Conservation (phyloP, 805 yeast genomes). For the Metschnikowia bowlesiae region DNA sequence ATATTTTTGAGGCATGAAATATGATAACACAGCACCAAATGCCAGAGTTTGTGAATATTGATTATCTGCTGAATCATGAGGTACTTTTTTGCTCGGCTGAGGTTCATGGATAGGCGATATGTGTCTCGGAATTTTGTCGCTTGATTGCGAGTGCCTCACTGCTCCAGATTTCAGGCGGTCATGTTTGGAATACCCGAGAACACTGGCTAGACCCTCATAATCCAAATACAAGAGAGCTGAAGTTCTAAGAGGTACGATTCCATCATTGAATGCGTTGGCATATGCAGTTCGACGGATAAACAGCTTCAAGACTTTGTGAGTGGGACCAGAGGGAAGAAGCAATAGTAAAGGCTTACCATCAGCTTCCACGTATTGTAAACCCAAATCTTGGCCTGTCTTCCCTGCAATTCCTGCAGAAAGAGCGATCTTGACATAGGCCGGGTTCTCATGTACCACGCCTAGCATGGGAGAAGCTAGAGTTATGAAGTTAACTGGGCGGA, state of each 20-base stretch:
- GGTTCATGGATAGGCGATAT: not conserved
- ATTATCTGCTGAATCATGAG: conserved; percentile 16
- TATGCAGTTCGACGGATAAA: conserved; percentile 76
- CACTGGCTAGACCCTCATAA: conserved; percentile 55
- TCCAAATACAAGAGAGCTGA: conserved; percentile 82
- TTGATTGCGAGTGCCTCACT: not conserved
- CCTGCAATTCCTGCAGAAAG: conserved; percentile 89
- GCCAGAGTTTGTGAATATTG: conserved; percentile 21
- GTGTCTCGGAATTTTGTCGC: conserved; percentile 1
- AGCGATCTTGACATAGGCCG: conserved; percentile 77
- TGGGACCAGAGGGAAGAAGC: conserved; percentile 71
- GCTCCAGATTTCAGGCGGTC: not conserved
- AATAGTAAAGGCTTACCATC: conserved; percentile 63
- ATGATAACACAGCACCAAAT: conserved; percentile 35
- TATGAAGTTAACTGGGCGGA: conserved; percentile 74
- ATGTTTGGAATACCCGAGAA: not conserved
- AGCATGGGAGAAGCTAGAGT: conserved; percentile 84
- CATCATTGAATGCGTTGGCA: conserved; percentile 89
- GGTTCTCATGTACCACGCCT: conserved; percentile 86
- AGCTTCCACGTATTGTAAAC: conserved; percentile 47
- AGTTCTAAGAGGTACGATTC: conserved; percentile 91
- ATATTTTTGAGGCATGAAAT: conserved; percentile 41
- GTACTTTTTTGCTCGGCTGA: conserved; percentile 14
- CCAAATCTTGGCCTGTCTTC: conserved; percentile 85
- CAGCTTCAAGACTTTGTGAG: conserved; percentile 54